Base-by-base conservation (phyloP, 1,284 basidiomycete species). In the Tilletia setariae region DNA sequence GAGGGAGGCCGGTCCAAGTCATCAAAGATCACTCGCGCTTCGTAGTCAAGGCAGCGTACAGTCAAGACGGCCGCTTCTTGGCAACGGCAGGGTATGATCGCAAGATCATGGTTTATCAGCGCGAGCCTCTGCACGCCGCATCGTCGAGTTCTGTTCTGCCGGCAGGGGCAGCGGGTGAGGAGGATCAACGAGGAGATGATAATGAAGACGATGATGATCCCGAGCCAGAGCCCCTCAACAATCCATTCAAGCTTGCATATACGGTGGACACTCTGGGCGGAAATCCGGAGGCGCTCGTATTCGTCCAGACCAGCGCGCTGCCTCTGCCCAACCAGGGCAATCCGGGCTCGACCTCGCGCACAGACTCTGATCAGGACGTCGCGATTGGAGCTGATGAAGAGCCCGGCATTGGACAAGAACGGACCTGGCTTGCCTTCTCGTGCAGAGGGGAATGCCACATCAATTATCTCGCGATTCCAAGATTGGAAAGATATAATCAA, bases 221-320 rank as follows among this genome's bases (percentile, higher is more conserved):
- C 30, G 63, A 65, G 35, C 44, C 43, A 1, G 25, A 28, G 25
- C 25, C 64, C n/a, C 30, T 65, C 13, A 11, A 44, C 43, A 42
- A 8, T 1, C n/a, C 56, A 8, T 75, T 68, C 62, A 67, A 67
- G 46, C 71, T 74, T 44, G 74, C 71, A 35, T 69, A 71, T 11
- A 74, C 75, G 67, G 68, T 74, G 63, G 70, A 73, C 28, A 79
- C 74, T 42, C 61, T 67, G 21, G 71, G 68, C 19, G 30, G 46
- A 23, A 80, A 80, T 30, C 79, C 79, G 2, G 77, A 80, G 63
- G 69, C 76, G n/a, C 67, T 80, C n/a, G 62, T 79, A 1, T 80
- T 80, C 28, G 64, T 79, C 1, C 68, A 68, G 1, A 72, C 72
- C 28, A 67, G 64, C 1, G 4, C 67, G 4, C 51, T 69, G 8